A percentile compares a stretch with the other conserved stretches of the same genome.
phyloP scores from a whole-genome alignment of 169 alveolate genomes.

The Babesia gibsoni region DNA sequence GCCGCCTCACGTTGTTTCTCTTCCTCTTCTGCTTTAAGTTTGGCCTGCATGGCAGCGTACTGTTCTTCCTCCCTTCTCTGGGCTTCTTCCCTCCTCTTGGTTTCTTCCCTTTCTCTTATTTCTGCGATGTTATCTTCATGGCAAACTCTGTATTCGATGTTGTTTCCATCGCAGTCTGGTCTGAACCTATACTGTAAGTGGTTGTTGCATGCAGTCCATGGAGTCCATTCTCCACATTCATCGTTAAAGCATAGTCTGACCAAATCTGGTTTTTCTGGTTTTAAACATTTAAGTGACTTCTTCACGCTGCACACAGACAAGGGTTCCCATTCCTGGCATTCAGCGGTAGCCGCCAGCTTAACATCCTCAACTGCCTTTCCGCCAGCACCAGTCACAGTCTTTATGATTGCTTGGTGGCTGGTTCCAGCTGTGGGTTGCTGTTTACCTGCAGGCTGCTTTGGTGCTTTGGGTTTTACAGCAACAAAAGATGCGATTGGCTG shows the following conservation, averaged over 20 bases:
- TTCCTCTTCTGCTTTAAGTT: background rate
- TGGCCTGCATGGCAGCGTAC: background rate
- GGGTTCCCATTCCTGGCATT: constrained; percentile 51
- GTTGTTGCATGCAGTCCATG: constrained; percentile 45
- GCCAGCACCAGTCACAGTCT: too few relatives aligned
- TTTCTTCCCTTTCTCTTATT: background rate
- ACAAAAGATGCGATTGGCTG: too few relatives aligned
- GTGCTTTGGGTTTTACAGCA: too few relatives aligned
- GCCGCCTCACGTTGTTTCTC: background rate
- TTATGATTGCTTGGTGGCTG: too few relatives aligned
- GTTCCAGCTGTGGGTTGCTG: too few relatives aligned
- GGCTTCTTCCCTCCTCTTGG: background rate
- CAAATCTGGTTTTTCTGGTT: background rate
- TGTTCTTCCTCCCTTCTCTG: background rate
- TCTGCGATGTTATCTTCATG: background rate
- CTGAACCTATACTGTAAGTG: constrained; percentile 38
- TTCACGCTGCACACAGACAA: constrained; percentile 43
- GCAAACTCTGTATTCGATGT: constrained; percentile 40
- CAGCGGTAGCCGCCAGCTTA: background rate
- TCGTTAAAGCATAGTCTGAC: constrained; percentile 30
- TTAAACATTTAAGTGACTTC: constrained; percentile 16
- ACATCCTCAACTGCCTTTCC: background rate
- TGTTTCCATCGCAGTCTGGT: constrained; percentile 30
- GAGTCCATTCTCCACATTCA: constrained; percentile 36
- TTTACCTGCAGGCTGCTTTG: too few relatives aligned